Evolutionary conservation across 768 basidiomycete species (phyloP).

Genomic region (Favolaschia claudopus): DNA sequence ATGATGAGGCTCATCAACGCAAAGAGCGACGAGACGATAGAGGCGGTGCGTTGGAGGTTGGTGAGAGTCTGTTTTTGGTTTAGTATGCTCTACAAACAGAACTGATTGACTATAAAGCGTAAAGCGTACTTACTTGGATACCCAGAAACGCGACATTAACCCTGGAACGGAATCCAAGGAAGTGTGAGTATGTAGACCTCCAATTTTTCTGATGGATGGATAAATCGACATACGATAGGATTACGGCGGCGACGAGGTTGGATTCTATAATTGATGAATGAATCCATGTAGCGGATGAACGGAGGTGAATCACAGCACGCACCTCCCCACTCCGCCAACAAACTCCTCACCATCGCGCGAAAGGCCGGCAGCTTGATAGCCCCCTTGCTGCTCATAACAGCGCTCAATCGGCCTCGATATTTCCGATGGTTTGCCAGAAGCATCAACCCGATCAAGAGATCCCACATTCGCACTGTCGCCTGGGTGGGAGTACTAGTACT

Average conservation of each 20-base stretch:
- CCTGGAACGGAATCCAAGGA: slow-evolving; percentile 2
- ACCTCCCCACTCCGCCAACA: slow-evolving; percentile 35
- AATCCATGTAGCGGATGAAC: background rate
- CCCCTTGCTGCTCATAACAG: slow-evolving; percentile 23
- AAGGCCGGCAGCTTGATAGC: slow-evolving; percentile 26
- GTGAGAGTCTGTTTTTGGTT: slow-evolving; percentile 20
- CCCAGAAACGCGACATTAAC: slow-evolving; percentile 32
- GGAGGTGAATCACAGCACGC: background rate
- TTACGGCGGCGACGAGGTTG: slow-evolving; percentile 15
- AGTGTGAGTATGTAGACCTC: no score
- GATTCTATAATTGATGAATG: slow-evolving; percentile 9
- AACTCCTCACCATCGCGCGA: slow-evolving; percentile 20
- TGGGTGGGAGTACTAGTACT: no score
- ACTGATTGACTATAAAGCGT: background rate
- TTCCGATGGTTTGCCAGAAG: slow-evolving; percentile 29
- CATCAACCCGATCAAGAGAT: slow-evolving; percentile 22
- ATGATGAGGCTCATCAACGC: slow-evolving; percentile 25
- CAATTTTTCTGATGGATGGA: no score
- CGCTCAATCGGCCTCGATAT: slow-evolving; percentile 30
- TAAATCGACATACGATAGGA: slow-evolving; percentile 9
- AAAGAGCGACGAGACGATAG: slow-evolving; percentile 25
- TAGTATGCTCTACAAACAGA: background rate
- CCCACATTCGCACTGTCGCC: slow-evolving; percentile 18
- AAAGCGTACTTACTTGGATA: slow-evolving; percentile 22
- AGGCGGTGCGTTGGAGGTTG: slow-evolving; percentile 21